Conservation (phyloP, 2,329 filamentous ascomycete genomes). For the Diaporthe sp. region DNA sequence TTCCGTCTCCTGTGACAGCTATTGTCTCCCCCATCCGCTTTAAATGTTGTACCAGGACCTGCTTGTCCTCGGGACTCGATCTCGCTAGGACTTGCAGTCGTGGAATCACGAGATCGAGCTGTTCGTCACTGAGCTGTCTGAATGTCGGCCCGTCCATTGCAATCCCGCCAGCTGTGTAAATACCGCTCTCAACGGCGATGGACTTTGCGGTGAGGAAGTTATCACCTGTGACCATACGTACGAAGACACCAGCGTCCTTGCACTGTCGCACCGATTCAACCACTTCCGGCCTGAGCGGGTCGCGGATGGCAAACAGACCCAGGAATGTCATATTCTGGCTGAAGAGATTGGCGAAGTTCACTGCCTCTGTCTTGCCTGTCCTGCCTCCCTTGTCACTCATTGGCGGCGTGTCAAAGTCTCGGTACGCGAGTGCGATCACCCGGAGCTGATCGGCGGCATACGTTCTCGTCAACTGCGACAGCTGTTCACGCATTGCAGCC, state of each 20-base stretch:
- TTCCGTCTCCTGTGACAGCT: constrained; percentile 71
- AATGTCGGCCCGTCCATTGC: constrained; percentile 73
- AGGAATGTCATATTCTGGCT: constrained; percentile 35
- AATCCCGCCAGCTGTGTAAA: constrained; percentile 60
- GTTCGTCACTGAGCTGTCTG: constrained; percentile 58
- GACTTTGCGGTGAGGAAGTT: constrained; percentile 75
- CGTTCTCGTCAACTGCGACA: not conserved
- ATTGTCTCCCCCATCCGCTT: constrained; percentile 53
- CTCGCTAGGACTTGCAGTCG: constrained; percentile 65
- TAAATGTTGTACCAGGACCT: constrained; percentile 62
- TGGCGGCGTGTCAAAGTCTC: constrained; percentile 77
- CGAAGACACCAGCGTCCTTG: constrained; percentile 72
- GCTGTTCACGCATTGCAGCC: not conserved
- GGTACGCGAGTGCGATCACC: constrained; percentile 74
- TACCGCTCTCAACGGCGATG: constrained; percentile 69
- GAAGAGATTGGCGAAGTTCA: constrained; percentile 24
- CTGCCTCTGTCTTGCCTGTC: constrained; percentile 57
- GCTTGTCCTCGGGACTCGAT: constrained; percentile 66
- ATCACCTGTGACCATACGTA: constrained; percentile 79
- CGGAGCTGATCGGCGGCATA: constrained; percentile 38
- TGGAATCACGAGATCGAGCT: constrained; percentile 67
- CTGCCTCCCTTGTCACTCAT: constrained; percentile 70
- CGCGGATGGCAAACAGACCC: constrained; percentile 52
- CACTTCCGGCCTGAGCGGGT: constrained; percentile 74
- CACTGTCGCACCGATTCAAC: constrained; percentile 72